Evolutionary conservation across 192 early-diverging fungal species (phyloP).

Genomic region (Globomyces pollinis-pini): DNA sequence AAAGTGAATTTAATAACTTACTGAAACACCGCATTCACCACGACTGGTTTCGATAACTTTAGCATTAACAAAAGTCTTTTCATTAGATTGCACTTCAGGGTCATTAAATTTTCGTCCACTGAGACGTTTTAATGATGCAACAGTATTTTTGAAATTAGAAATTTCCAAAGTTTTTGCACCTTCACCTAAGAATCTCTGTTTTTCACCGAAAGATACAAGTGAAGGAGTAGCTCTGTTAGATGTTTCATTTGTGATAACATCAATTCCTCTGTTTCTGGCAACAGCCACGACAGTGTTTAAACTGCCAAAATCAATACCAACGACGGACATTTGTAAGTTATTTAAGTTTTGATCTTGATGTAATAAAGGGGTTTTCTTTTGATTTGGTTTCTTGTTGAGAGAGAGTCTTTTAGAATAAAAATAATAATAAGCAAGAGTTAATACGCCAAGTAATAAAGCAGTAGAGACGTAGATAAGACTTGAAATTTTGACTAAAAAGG

Average conservation of each 20-base stretch:
- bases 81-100: constrained; percentile 72
- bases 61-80: constrained; percentile 76
- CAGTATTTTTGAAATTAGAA: constrained; percentile 96
- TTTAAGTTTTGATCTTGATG: not conserved
- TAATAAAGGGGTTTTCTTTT: constrained; percentile 2
- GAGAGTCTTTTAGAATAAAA: not conserved
- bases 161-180: constrained; percentile 86
- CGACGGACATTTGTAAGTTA: constrained; percentile 55
- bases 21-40: constrained; percentile 66
- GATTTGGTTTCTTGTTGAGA: constrained; percentile 1
- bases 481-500: too few species aligned
- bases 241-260: constrained; percentile 94
- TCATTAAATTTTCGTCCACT: constrained; percentile 78
- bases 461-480: not conserved
- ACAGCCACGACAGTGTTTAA: constrained; percentile 94
- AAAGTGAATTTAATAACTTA: too few species aligned
- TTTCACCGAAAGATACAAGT: constrained; percentile 87
- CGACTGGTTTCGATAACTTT: constrained; percentile 74
- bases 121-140: constrained; percentile 82
- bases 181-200: constrained; percentile 94
- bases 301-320: constrained; percentile 96
- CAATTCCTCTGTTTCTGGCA: constrained; percentile 96
- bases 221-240: constrained; percentile 94
- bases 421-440: not conserved
- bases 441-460: not conserved